A percentile compares a stretch with the other conserved stretches of the same genome.
Conservation (phyloP, 805 yeast genomes). For the Barnettozyma sucrosica region DNA sequence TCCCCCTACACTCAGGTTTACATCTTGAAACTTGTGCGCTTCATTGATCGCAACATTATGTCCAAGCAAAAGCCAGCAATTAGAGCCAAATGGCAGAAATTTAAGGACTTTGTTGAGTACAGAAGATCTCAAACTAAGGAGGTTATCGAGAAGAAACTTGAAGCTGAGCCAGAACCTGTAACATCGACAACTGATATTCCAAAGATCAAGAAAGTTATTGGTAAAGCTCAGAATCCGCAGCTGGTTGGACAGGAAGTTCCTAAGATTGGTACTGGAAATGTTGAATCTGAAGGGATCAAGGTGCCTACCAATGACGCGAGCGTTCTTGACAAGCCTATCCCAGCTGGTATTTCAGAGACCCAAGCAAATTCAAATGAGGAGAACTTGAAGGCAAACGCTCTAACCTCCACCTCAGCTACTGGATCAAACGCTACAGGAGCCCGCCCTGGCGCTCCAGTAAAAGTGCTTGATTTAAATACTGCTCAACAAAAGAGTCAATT, state of each 20-base stretch:
- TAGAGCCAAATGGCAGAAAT: constrained; percentile 32
- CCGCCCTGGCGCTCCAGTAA: neutral
- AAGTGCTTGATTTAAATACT: neutral
- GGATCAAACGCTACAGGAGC: constrained; percentile 2
- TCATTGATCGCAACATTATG: constrained; percentile 30
- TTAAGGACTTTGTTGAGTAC: constrained; percentile 36
- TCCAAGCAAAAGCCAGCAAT: constrained; percentile 24
- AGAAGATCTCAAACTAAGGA: constrained; percentile 34
- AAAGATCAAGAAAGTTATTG: constrained; percentile 2
- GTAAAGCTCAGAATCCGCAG: constrained; percentile 8
- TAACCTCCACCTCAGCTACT: constrained; percentile 3
- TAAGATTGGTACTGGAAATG: neutral
- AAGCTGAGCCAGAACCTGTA: neutral
- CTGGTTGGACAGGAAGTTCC: constrained; percentile 2
- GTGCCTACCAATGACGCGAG: neutral
- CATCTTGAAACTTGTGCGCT: constrained; percentile 25
- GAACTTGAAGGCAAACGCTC: constrained; percentile 8
- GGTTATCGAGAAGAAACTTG: constrained; percentile 12
- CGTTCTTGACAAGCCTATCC: neutral
- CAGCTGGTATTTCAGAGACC: neutral
- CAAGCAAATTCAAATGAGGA: constrained; percentile 2
- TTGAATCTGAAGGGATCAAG: neutral
- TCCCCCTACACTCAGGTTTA: constrained; percentile 35
- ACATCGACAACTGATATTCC: neutral
- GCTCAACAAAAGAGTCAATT: neutral